Percentiles rank a stretch among this genome's conserved stretches.
Evolutionary conservation across 768 basidiomycete genomes (phyloP).

Genomic region (Russula ochroleuca): DNA sequence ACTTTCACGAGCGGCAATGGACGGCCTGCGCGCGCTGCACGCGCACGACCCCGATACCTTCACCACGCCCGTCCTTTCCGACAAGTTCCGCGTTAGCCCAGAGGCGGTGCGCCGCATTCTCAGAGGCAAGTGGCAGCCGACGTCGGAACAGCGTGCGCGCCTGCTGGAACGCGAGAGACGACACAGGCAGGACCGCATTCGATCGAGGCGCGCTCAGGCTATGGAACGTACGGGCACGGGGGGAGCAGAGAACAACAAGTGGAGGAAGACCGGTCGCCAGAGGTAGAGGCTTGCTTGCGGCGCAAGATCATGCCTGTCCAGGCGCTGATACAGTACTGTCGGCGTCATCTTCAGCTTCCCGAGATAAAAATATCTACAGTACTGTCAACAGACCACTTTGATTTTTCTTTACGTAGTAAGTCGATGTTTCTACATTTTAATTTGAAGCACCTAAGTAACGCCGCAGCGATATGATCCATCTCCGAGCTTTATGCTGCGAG

Average conservation of each 20-base stretch:
- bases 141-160: constrained; percentile 33
- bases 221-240: background rate
- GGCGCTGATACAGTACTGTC: background rate
- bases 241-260: constrained; percentile 3
- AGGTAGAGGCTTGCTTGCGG: background rate
- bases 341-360: background rate
- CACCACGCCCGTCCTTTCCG: constrained; percentile 41
- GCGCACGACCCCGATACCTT: constrained; percentile 41
- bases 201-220: background rate
- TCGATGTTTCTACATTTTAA: background rate
- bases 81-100: constrained; percentile 46
- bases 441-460: background rate
- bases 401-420: constrained; percentile 5
- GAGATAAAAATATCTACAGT: background rate
- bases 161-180: constrained; percentile 34
- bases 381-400: background rate
- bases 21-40: constrained; percentile 44
- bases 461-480: background rate
- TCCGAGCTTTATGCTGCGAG: background rate
- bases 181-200: constrained; percentile 28
- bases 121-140: constrained; percentile 42
- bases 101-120: constrained; percentile 52
- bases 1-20: constrained; percentile 51
- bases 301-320: background rate
- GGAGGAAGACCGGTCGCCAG: background rate